Evolutionary conservation across 768 basidiomycete species (phyloP), one percentile per base, ranked within the genome.

Genomic region (Lactifluus pinguis): DNA sequence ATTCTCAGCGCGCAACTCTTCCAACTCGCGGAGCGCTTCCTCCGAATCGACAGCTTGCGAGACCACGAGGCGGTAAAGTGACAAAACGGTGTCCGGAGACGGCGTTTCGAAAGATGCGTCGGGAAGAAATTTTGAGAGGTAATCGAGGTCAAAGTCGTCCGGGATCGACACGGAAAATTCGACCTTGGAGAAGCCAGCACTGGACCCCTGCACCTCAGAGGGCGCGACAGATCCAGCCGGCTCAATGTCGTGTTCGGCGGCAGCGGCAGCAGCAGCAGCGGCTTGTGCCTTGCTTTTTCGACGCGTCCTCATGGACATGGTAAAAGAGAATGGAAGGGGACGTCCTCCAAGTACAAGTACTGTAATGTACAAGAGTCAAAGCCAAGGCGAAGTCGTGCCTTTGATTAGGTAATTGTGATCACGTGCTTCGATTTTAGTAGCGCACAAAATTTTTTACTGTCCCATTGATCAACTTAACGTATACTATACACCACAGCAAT

Each of bases 1-100:
- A 10, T 77, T 69, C 50, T 84, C 83, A 3, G 89, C 89, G 47
- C 78, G 83, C 60, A 80, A 73, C 63, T 86, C 86, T 70, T 93
- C 91, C 38, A 88, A 72, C 61, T 89, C 85, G 54, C 82, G 75
- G 52, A 81, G 79, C 3, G 78, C 72, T 60, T 72, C 74, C 56
- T 89, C 84, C 17, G 82, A 69, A 58, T 83, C 82, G 1, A 75
- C 69, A 6, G 77, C 76, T 61, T 89, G 84, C 0, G 79, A 76
- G 8, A 85, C 71, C 17, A 91, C 68, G 19, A 83, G 72, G 56
- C 83, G 77, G 71, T 90, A 92, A 0, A 92, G 68, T 4, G 79
- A 70, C 8, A 87, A 67, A 55, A 92, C 76, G 10, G 77, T 76
- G 3, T 89, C 85, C 7, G 82, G 72, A 2, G 82, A 77, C 0